phyloP scores from a whole-genome alignment of 78 protist genomes.

The Dictyostelium intermedium region DNA sequence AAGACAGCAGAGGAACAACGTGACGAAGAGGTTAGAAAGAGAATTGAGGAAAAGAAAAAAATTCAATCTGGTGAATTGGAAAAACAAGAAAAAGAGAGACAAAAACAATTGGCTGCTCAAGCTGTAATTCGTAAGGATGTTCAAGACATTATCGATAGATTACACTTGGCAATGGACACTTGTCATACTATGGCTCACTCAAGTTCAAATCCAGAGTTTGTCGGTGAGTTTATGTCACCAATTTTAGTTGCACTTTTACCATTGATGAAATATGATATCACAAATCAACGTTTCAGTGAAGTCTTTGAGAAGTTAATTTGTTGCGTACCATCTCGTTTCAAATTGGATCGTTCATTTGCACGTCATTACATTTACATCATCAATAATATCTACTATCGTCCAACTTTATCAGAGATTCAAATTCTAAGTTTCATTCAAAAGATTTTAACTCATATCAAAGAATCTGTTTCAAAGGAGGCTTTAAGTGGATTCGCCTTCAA shows the following conservation, averaged over 20 bases:
- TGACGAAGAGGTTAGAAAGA: conserved; percentile 30
- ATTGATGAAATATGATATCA: conserved; percentile 2
- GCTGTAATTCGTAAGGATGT: conserved; percentile 39
- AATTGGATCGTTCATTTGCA: conserved; percentile 15
- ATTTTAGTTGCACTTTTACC: background rate
- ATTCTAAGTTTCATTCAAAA: conserved; percentile 31
- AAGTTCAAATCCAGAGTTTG: conserved; percentile 1
- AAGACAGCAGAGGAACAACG: conserved; percentile 52
- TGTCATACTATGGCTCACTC: background rate
- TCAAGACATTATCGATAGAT: background rate
- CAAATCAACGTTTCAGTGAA: background rate
- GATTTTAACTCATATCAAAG: background rate
- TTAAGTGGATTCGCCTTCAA: conserved; percentile 23
- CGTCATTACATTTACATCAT: conserved; percentile 1
- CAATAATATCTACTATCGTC: conserved; percentile 6
- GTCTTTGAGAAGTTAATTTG: background rate
- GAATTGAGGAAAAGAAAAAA: conserved; percentile 51
- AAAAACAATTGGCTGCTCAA: conserved; percentile 26
- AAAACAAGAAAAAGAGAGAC: conserved; percentile 45
- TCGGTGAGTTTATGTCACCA: conserved; percentile 50
- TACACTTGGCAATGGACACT: background rate
- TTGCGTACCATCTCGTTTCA: conserved; percentile 3
- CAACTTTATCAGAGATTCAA: conserved; percentile 32
- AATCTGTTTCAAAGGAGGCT: background rate
- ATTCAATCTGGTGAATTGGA: conserved; percentile 61